These are phyloP conservation scores for Fonsecaea monophora DNA, from an alignment of 2,329 filamentous ascomycete species.

Conservation along the genomic window DNA sequence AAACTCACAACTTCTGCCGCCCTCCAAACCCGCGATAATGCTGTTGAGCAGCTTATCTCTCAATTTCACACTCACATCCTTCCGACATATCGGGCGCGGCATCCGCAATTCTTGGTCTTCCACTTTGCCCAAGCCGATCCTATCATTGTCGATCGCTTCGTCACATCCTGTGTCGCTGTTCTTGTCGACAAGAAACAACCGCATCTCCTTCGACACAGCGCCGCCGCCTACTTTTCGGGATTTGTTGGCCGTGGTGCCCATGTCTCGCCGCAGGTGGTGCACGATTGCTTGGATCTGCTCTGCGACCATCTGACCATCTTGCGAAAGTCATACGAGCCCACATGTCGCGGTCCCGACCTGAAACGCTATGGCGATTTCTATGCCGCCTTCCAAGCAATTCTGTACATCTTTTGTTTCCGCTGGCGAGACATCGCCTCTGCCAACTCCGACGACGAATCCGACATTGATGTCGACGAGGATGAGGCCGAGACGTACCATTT, in stretches of 20 bases:
- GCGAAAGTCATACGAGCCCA: constrained; percentile 72
- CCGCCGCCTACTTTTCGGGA: constrained; percentile 89
- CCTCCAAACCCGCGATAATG: constrained; percentile 71
- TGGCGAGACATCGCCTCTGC: constrained; percentile 82
- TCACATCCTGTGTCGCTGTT: constrained; percentile 75
- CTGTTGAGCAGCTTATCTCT: constrained; percentile 78
- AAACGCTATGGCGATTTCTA: constrained; percentile 86
- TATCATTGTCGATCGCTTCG: constrained; percentile 80
- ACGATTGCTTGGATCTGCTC: constrained; percentile 80
- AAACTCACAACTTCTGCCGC: constrained; percentile 47
- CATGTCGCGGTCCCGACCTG: constrained; percentile 83
- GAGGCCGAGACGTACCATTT: constrained; percentile 76
- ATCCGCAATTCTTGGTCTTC: constrained; percentile 95
- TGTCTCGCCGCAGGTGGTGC: constrained; percentile 76
- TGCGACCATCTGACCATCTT: constrained; percentile 78
- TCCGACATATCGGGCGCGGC: constrained; percentile 87
- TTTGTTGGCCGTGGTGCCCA: constrained; percentile 91
- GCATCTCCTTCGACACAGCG: constrained; percentile 77
- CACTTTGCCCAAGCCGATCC: constrained; percentile 88
- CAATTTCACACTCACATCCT: constrained; percentile 90
- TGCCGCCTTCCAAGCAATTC: constrained; percentile 81
- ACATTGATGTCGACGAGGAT: constrained; percentile 61
- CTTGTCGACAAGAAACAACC: constrained; percentile 73
- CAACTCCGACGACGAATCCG: constrained; percentile 59
- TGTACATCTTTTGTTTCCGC: constrained; percentile 97